A percentile compares a stretch with the other conserved stretches of the same genome.
Conservation (phyloP, 495 filamentous ascomycete genomes). For the Neurospora sp. region DNA sequence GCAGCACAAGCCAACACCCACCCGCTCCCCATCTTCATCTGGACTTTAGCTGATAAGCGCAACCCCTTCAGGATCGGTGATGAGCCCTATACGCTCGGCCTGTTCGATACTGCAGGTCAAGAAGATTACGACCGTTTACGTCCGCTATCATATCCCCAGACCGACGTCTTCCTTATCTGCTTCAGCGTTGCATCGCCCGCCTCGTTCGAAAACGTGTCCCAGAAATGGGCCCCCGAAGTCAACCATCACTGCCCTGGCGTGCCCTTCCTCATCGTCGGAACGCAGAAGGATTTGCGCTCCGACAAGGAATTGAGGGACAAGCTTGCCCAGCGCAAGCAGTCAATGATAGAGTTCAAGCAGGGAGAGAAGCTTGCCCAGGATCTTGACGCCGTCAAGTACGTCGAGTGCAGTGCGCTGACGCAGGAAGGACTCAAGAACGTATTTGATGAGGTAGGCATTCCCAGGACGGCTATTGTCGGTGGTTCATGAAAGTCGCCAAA, state of each 20-base stretch:
- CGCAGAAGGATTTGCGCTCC: slow-evolving; percentile 91
- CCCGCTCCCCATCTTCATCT: not conserved
- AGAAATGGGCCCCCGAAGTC: slow-evolving; percentile 99
- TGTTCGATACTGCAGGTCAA: slow-evolving; percentile 98
- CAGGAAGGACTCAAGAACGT: slow-evolving; percentile 99
- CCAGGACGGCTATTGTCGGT: not conserved
- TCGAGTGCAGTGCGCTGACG: slow-evolving; percentile 94
- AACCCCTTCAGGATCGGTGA: slow-evolving; percentile 75
- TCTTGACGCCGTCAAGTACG: slow-evolving; percentile 91
- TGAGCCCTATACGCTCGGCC: slow-evolving; percentile 92
- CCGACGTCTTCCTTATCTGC: slow-evolving; percentile 97
- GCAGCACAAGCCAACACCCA: not conserved
- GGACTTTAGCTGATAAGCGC: not conserved
- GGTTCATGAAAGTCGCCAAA: not conserved
- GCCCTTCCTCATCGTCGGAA: slow-evolving; percentile 95
- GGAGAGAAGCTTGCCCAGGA: slow-evolving; percentile 96
- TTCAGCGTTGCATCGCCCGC: slow-evolving; percentile 98
- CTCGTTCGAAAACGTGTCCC: slow-evolving; percentile 96
- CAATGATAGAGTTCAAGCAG: slow-evolving; percentile 49
- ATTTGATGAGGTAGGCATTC: slow-evolving; percentile 80
- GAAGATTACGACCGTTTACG: slow-evolving; percentile 98
- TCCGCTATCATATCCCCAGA: slow-evolving; percentile 94
- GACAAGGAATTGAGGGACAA: slow-evolving; percentile 84
- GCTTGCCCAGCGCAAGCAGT: slow-evolving; percentile 65
- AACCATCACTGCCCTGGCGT: slow-evolving; percentile 98